Evolutionary conservation across 331 rosid genomes (phyloP), one percentile per base, ranked within the genome.

Genomic region (Pyrus hybrid): DNA sequence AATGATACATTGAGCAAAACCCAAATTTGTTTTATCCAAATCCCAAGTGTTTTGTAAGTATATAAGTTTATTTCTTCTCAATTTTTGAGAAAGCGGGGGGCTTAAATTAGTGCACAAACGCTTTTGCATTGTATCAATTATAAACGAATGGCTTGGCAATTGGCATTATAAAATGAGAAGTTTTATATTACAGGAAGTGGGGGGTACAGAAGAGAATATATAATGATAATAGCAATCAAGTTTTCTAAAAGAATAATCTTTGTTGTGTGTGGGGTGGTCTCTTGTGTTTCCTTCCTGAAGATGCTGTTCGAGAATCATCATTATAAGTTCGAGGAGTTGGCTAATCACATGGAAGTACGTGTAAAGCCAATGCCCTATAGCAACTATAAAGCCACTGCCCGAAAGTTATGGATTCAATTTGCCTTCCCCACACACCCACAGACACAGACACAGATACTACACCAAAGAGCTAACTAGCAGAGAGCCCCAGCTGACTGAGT

Each of bases 261-360:
- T 74, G 83, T 77, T 79, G 79, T 68, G 80, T 68, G 82, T 64
- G 73, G 69, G 30, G 70, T 41, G 37, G 56, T 70, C 75, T 70
- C n/a, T 35, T 79, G 76, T 76, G 75, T 79, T 74, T 72, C 45
- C 63, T 82, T 68, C 30, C 17, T 72, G 78, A 83, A 88, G 85
- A 86, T 85, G 82, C 80, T 58, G 70, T 80, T 83, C 68, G 76
- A 76, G 74, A 80, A 70, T 16, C 77, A 90, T 88, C 78, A 91
- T 91, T 80, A 78, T 86, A 32, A 68, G 77, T 77, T 81, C 77
- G 67, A 82, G 77, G 80, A 80, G 79, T 72, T 51, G 72, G 77
- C 86, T 73, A 85, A 83, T 88, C 88, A 88, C 89, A 64, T 85
- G 83, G 76, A 83, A 80, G 66, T 79, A 91, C 89, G 91, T 87